A percentile compares a stretch with the other conserved stretches of the same genome.
Conservation (phyloP, 208 protist genomes). For the Trypanosoma lewisi region DNA sequence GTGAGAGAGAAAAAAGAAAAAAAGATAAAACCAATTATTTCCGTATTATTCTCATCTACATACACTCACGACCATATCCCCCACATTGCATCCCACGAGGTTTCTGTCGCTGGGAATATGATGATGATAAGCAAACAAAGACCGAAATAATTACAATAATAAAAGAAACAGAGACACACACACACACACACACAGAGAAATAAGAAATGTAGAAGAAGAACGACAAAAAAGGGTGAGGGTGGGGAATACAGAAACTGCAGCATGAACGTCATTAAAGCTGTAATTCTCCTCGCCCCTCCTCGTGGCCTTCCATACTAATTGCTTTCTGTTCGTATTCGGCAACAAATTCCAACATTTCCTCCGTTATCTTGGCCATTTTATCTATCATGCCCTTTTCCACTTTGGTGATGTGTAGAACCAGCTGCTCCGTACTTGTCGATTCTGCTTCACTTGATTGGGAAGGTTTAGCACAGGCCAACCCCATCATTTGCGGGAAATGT, state of each 20-base stretch:
- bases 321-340: conserved; percentile 45
- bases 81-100: neutral
- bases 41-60: neutral
- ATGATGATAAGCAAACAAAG: neutral
- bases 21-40: neutral
- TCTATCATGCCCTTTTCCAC: conserved; percentile 53
- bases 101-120: no score
- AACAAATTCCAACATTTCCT: conserved; percentile 72
- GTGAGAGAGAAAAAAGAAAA: neutral
- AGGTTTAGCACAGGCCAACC: conserved; percentile 51
- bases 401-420: conserved; percentile 38
- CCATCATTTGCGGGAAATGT: conserved; percentile 79
- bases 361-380: conserved; percentile 56
- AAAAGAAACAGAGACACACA: neutral
- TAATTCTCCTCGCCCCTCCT: neutral
- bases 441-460: neutral
- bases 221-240: neutral
- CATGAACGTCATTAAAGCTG: neutral
- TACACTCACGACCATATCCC: neutral
- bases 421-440: neutral
- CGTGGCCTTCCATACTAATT: neutral
- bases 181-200: neutral
- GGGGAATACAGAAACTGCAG: neutral
- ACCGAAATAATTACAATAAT: neutral
- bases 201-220: neutral